These are phyloP conservation scores for Pilaira anomala DNA, from an alignment of 192 early-diverging fungal species.

Conservation along the genomic window DNA sequence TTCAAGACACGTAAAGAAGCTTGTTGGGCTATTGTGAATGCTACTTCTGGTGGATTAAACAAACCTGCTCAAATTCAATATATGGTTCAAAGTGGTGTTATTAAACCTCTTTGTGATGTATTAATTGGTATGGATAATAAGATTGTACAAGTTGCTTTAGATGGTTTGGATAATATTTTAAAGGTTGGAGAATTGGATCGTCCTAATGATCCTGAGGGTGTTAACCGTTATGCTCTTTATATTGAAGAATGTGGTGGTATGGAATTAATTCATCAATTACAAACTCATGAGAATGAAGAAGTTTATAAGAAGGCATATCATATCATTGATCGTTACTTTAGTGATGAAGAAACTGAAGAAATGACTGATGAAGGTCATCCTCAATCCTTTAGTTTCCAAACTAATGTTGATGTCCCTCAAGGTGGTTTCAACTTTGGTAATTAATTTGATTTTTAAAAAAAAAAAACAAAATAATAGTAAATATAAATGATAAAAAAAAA, in stretches of 20 bases:
- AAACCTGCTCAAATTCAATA: constrained; percentile 41
- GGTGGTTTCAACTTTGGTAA: constrained; percentile 73
- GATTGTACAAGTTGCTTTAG: constrained; percentile 40
- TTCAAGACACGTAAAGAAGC: constrained; percentile 51
- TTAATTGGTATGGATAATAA: constrained; percentile 41
- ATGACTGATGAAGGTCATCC: constrained; percentile 40
- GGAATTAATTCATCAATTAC: constrained; percentile 46
- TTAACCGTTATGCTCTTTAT: constrained; percentile 40
- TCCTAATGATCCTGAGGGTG: constrained; percentile 16
- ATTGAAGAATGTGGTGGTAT: constrained; percentile 52
- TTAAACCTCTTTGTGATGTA: constrained; percentile 50
- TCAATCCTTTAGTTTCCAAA: constrained; percentile 63
- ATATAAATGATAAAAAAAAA: too few relatives aligned
- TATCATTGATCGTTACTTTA: constrained; percentile 49
- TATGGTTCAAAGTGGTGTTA: constrained; percentile 41
- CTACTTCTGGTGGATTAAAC: constrained; percentile 37
- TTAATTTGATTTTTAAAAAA: background rate
- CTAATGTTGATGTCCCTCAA: constrained; percentile 59
- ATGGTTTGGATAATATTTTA: constrained; percentile 49
- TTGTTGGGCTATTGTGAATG: constrained; percentile 52
- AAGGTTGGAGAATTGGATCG: constrained; percentile 43
- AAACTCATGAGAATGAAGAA: constrained; percentile 44
- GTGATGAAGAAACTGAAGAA: constrained; percentile 39
- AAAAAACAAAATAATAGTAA: too few relatives aligned
- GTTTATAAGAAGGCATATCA: constrained; percentile 48